Conservation (phyloP, 139 green algal species). For the Chlorella sp. region DNA sequence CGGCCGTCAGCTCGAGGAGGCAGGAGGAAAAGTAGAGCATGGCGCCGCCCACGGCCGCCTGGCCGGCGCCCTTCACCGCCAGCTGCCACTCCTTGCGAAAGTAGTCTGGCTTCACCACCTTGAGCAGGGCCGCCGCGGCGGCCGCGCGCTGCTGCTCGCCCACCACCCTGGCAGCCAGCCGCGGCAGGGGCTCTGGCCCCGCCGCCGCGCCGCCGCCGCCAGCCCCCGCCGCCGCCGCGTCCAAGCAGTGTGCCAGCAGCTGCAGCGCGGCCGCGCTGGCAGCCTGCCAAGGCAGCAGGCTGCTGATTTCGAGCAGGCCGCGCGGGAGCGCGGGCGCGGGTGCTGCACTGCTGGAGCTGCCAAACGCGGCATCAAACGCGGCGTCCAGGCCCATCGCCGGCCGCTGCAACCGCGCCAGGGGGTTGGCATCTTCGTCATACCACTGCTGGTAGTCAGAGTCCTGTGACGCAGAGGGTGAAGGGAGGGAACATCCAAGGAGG, state of each 20-base stretch:
- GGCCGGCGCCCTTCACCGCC: background rate
- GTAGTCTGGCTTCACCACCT: too few species aligned
- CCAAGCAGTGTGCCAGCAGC: slow-evolving; percentile 7
- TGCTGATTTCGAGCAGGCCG: slow-evolving; percentile 22
- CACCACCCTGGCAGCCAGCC: background rate
- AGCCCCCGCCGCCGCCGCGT: background rate
- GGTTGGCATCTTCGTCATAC: slow-evolving; percentile 39
- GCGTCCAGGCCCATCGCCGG: slow-evolving; percentile 19
- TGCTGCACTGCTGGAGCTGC: slow-evolving; percentile 14
- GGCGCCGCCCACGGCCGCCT: background rate
- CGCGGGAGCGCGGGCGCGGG: slow-evolving; percentile 24
- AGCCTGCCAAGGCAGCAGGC: slow-evolving; percentile 20
- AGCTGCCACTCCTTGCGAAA: background rate
- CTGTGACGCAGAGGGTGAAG: background rate
- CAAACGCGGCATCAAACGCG: slow-evolving; percentile 33
- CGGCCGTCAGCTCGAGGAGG: background rate
- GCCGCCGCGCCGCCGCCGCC: background rate
- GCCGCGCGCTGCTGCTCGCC: background rate
- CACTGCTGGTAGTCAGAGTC: slow-evolving; percentile 39
- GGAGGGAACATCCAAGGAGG: too few species aligned
- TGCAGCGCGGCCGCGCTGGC: slow-evolving; percentile 9
- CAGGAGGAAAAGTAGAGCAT: background rate
- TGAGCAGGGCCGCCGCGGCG: background rate
- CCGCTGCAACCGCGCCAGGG: background rate
- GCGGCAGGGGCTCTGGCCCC: background rate